phyloP scores from a whole-genome alignment of 192 early-diverging fungal species.

The Coemansia sp. region DNA sequence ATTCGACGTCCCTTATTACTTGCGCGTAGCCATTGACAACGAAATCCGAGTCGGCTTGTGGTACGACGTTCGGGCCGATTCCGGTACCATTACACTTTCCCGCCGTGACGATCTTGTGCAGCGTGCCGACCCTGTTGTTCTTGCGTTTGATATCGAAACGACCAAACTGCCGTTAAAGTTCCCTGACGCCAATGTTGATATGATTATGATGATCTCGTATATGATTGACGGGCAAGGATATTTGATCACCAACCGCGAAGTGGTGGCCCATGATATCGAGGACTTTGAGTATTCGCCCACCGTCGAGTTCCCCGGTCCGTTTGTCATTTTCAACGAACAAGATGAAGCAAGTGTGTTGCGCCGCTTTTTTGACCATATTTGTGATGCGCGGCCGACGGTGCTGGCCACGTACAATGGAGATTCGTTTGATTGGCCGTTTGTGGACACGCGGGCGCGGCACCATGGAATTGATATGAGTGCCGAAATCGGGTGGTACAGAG shows the following conservation, averaged over 20 bases:
- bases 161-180: conserved; percentile 98
- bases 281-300: conserved; percentile 99
- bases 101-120: conserved; percentile 79
- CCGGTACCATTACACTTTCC: conserved; percentile 62
- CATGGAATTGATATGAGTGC: conserved; percentile 85
- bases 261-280: conserved; percentile 93
- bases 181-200: conserved; percentile 85
- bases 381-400: conserved; percentile 77
- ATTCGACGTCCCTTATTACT: conserved; percentile 95
- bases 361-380: conserved; percentile 92
- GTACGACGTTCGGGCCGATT: conserved; percentile 78
- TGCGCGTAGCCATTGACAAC: conserved; percentile 90
- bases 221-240: conserved; percentile 99
- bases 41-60: conserved; percentile 93
- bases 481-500: conserved; percentile 86
- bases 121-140: conserved; percentile 90
- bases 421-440: conserved; percentile 98
- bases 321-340: conserved; percentile 93
- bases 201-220: conserved; percentile 99
- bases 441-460: conserved; percentile 77
- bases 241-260: conserved; percentile 95
- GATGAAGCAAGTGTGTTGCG: conserved; percentile 78
- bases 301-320: conserved; percentile 90
- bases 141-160: conserved; percentile 98
- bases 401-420: conserved; percentile 99